Percentiles rank a stretch among this genome's conserved stretches.
Evolutionary conservation across 108 stramenopile species (phyloP).

Genomic region (Cyclotella sp.): DNA sequence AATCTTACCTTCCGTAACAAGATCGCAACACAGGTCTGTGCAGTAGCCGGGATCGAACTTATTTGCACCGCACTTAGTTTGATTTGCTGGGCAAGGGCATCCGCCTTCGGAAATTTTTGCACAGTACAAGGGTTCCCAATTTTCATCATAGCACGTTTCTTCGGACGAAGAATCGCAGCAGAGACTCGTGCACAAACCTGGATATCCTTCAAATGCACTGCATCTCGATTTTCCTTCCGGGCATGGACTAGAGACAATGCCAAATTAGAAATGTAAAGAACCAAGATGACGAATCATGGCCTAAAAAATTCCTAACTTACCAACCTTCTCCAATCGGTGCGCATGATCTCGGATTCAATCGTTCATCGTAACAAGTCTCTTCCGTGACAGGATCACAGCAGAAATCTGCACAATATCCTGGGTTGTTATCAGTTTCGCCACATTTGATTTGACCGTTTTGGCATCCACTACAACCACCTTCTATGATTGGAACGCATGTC

Average conservation of each 20-base stretch:
- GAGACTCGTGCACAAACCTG: slow-evolving; percentile 5
- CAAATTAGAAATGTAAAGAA: neutral
- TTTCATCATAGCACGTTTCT: slow-evolving; percentile 27
- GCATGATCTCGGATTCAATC: neutral
- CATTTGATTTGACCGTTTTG: neutral
- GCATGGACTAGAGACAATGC: neutral
- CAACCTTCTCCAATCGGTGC: neutral
- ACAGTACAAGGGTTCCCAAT: slow-evolving; percentile 8
- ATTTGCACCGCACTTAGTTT: slow-evolving; percentile 13
- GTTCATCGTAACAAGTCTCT: slow-evolving; percentile 8
- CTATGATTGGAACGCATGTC: neutral
- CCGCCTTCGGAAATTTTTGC: slow-evolving; percentile 9
- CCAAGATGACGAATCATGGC: neutral
- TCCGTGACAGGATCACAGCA: neutral
- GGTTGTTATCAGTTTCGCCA: neutral
- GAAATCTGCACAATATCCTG: neutral
- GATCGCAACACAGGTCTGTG: slow-evolving; percentile 22
- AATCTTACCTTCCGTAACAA: slow-evolving; percentile 6
- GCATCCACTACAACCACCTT: slow-evolving; percentile 2
- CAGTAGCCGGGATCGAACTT: slow-evolving; percentile 15
- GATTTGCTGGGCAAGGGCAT: slow-evolving; percentile 19
- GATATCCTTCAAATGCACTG: neutral
- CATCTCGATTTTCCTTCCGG: slow-evolving; percentile 9
- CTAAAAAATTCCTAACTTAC: neutral
- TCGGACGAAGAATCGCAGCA: slow-evolving; percentile 8